Percentiles rank a stretch among this genome's conserved stretches.
Conservation (phyloP, 139 green algal genomes). For the Eudorina sp. region DNA sequence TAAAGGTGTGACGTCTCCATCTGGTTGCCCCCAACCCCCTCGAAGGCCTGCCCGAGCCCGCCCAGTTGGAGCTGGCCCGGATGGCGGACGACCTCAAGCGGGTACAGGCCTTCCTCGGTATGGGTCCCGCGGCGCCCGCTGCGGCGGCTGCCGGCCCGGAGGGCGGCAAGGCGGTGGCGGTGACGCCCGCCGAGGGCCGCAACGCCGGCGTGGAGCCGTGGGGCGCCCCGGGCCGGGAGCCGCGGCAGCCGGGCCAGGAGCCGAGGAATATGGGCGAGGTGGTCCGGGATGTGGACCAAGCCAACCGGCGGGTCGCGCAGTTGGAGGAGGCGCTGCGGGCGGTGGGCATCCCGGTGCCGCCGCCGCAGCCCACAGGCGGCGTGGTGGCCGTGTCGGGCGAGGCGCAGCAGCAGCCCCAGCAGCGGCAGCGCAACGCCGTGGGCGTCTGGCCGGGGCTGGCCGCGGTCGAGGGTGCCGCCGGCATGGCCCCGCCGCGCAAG, state of each 20-base stretch:
- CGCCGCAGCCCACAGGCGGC: not conserved
- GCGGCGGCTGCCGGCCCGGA: not conserved
- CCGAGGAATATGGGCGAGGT: slow-evolving; percentile 16
- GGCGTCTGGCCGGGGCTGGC: not conserved
- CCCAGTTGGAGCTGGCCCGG: not conserved
- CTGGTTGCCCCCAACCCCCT: not conserved
- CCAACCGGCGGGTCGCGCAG: not conserved
- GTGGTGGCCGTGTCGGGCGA: not conserved
- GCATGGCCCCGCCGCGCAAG: not conserved
- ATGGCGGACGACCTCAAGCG: slow-evolving; percentile 22
- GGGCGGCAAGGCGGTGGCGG: not conserved
- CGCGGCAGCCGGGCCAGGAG: not conserved
- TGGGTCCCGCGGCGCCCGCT: not conserved
- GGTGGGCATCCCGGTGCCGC: slow-evolving; percentile 5
- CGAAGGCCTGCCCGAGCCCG: slow-evolving; percentile 22
- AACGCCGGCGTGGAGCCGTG: not conserved
- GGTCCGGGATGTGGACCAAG: slow-evolving; percentile 10
- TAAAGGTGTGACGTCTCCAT: no score
- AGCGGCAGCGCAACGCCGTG: slow-evolving; percentile 5
- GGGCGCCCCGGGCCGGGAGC: slow-evolving; percentile 19
- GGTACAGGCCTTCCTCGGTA: slow-evolving; percentile 28
- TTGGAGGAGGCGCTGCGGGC: slow-evolving; percentile 8
- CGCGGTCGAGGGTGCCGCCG: not conserved
- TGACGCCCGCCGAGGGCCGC: not conserved
- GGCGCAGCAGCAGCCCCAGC: not conserved